These are phyloP conservation scores for Triangularia verruculosa DNA, from an alignment of 2,329 filamentous ascomycete genomes.

Conservation along the genomic window DNA sequence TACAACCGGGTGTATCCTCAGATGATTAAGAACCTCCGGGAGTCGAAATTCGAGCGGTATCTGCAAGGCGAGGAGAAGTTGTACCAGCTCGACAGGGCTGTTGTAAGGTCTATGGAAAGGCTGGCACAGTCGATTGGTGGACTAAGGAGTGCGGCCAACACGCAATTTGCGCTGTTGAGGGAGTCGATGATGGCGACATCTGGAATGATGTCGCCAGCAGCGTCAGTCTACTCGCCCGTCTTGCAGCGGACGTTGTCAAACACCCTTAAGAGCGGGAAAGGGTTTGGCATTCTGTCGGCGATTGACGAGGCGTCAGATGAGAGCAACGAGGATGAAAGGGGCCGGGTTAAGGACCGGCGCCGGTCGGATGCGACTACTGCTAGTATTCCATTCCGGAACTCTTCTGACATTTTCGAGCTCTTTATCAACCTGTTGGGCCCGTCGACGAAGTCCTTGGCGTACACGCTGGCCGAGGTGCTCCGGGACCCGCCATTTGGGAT, in stretches of 20 bases:
- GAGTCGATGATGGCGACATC: slow-evolving; percentile 47
- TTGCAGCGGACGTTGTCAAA: slow-evolving; percentile 31
- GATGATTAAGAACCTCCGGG: slow-evolving; percentile 73
- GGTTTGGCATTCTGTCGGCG: slow-evolving; percentile 50
- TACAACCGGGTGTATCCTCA: slow-evolving; percentile 67
- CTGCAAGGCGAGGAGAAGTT: slow-evolving; percentile 74
- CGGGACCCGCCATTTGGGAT: slow-evolving; percentile 80
- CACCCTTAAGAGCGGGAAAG: slow-evolving; percentile 39
- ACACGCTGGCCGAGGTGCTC: slow-evolving; percentile 83
- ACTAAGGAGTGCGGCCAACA: slow-evolving; percentile 80
- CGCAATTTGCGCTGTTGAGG: slow-evolving; percentile 80
- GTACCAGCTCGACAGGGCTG: slow-evolving; percentile 72
- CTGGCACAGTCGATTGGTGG: slow-evolving; percentile 88
- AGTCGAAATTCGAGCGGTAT: slow-evolving; percentile 89
- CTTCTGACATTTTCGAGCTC: slow-evolving; percentile 83
- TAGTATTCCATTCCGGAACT: slow-evolving; percentile 48
- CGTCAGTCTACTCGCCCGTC: slow-evolving; percentile 33
- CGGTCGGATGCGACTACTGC: slow-evolving; percentile 23
- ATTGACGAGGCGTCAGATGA: slow-evolving; percentile 64
- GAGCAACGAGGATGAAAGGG: slow-evolving; percentile 45
- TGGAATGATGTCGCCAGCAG: slow-evolving; percentile 33
- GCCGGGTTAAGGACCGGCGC: slow-evolving; percentile 10
- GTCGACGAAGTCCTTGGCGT: slow-evolving; percentile 93
- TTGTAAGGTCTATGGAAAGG: slow-evolving; percentile 81
- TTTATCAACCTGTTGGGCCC: slow-evolving; percentile 89